Percentiles rank a stretch among this genome's conserved stretches.
phyloP scores from a whole-genome alignment of 2,329 filamentous ascomycete genomes.

The Fusarium setosum region DNA sequence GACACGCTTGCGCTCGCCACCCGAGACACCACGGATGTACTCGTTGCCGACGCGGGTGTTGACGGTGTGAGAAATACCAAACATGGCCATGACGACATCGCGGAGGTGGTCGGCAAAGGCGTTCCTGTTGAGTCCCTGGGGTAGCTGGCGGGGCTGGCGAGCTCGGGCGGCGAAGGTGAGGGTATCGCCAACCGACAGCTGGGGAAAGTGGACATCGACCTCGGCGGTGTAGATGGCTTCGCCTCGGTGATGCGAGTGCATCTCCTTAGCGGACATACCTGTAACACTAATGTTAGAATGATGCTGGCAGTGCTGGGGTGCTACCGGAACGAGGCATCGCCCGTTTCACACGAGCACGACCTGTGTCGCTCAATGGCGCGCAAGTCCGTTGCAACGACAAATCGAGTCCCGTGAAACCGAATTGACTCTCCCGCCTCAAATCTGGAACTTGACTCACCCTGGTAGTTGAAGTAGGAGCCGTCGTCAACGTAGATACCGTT shows the following conservation, averaged over 20 bases:
- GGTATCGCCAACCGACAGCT: conserved; percentile 82
- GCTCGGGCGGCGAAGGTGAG: conserved; percentile 81
- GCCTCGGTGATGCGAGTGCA: conserved; percentile 82
- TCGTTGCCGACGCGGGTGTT: conserved; percentile 82
- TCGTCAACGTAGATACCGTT: conserved; percentile 81
- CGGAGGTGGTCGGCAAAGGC: conserved; percentile 72
- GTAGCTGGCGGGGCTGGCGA: conserved; percentile 71
- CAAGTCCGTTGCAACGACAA: not conserved
- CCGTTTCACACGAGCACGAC: conserved; percentile 14
- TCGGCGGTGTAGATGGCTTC: conserved; percentile 91
- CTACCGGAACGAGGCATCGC: conserved; percentile 4
- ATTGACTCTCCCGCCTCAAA: not conserved
- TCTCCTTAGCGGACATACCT: conserved; percentile 76
- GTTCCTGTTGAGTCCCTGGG: conserved; percentile 65
- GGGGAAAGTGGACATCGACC: conserved; percentile 84
- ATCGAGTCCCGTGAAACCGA: conserved; percentile 12
- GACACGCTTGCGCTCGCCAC: conserved; percentile 78
- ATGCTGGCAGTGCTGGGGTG: not conserved
- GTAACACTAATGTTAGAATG: conserved; percentile 25
- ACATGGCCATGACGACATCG: conserved; percentile 81
- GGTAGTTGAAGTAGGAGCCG: conserved; percentile 82
- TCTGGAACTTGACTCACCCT: conserved; percentile 60
- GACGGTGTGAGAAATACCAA: conserved; percentile 78
- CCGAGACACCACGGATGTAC: conserved; percentile 78
- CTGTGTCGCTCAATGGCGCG: conserved; percentile 8